These are phyloP conservation scores for Pseudozyma sp. DNA, from an alignment of 1,284 basidiomycete species.

Conservation along the genomic window DNA sequence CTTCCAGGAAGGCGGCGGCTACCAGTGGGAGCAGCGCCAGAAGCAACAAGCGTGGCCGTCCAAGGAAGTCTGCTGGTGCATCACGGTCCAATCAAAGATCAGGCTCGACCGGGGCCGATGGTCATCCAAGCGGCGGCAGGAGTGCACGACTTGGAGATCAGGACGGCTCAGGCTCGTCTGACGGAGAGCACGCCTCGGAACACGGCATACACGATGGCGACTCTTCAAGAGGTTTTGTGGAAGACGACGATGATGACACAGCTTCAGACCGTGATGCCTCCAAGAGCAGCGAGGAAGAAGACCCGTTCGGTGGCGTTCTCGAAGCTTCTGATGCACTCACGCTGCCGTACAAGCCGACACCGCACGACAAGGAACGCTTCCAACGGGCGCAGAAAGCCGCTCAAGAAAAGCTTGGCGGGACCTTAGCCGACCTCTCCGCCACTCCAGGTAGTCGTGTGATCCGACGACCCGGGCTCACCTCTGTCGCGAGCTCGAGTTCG, in stretches of 20 bases:
- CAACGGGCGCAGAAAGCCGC: conserved; percentile 78
- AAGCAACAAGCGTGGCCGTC: conserved; percentile 25
- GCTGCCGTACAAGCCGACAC: conserved; percentile 76
- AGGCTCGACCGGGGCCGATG: conserved; percentile 10
- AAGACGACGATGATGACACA: conserved; percentile 32
- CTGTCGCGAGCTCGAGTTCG: conserved; percentile 4
- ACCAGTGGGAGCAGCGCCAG: conserved; percentile 13
- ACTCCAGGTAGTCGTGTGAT: conserved; percentile 29
- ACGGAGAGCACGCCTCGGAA: conserved; percentile 30
- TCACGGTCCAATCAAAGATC: conserved; percentile 14
- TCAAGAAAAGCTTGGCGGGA: conserved; percentile 73
- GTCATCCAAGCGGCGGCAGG: conserved; percentile 20
- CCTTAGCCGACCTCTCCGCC: conserved; percentile 42
- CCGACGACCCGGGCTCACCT: conserved; percentile 7
- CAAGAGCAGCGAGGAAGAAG: conserved; percentile 58
- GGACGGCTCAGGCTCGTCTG: conserved; percentile 30
- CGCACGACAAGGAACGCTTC: conserved; percentile 80
- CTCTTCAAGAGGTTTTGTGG: conserved; percentile 17
- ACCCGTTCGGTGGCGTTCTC: conserved; percentile 84
- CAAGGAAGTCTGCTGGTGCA: conserved; percentile 21
- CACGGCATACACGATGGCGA: conserved; percentile 21
- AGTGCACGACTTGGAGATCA: conserved; percentile 14
- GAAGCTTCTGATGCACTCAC: conserved; percentile 79
- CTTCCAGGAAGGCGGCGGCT: conserved; percentile 13
- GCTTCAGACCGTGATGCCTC: conserved; percentile 29